Evolutionary conservation across 1,284 basidiomycete species (phyloP), one percentile per base, ranked within the genome.

Genomic region (Lentinula novae-zelandiae): DNA sequence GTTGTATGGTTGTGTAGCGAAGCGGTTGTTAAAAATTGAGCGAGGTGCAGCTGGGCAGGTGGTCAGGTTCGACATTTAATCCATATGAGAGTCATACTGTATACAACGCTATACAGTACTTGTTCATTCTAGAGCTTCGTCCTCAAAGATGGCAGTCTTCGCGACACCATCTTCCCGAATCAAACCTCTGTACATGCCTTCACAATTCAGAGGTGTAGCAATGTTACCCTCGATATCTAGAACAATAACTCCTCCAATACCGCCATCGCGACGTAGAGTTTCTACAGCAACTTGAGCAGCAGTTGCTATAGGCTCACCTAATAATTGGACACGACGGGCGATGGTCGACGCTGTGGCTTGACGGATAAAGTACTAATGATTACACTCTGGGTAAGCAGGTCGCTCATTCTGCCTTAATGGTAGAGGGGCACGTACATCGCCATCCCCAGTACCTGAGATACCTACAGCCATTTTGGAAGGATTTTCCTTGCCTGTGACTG

Each of bases 121-220:
- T 56, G 22, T 20, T 50, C 58, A 58, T 31, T 63, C 58, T 34
- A 87, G 70, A 39, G 79, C 76, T 54, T 93, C 92, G 62, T 93
- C 87, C 34, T 77, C 75, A 70, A 92, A 93, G 60, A 93, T 89
- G 5, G 90, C 91, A 0, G 88, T 89, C 71, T 83, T 83, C 0
- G 89, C 79, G 4, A 83, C 69, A 7, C 87, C 89, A 59, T 91
- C 88, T 59, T 78, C 75, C 36, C 78, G 74, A 50, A 93, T 85
- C 13, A 92, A 76, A 3, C 92, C 92, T 53, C 91, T 79, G 69
- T 92, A 92, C 92, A 94, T 93, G 2, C 90, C 88, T 20, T 80
- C 77, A 63, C 85, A 87, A 67, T 92, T 92, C 63, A 93, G 69
- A 3, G 87, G 82, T 75, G 89, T 81, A 0, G 86, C 75, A 39